A percentile compares a stretch with the other conserved stretches of the same genome.
These are phyloP conservation scores for Botryotinia globosa DNA, from an alignment of 2,329 filamentous ascomycete species.

Conservation along the genomic window DNA sequence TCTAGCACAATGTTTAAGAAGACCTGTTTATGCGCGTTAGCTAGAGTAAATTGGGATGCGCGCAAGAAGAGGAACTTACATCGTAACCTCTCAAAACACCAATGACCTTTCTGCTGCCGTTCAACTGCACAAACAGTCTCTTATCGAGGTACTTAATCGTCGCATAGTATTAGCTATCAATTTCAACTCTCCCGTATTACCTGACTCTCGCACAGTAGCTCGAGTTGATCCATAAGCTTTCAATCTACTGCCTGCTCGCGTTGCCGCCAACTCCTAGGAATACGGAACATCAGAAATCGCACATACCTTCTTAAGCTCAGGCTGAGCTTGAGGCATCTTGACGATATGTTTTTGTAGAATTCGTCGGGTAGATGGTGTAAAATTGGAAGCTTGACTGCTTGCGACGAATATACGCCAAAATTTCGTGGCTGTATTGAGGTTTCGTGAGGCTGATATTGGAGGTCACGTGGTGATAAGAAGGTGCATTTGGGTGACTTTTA, in stretches of 20 bases:
- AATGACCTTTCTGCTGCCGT: conserved; percentile 96
- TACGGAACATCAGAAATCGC: background rate
- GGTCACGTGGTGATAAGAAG: conserved; percentile 35
- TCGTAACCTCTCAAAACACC: conserved; percentile 94
- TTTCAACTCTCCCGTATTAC: conserved; percentile 51
- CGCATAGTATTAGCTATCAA: conserved; percentile 34
- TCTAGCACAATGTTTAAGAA: conserved; percentile 98
- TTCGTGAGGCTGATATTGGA: conserved; percentile 23
- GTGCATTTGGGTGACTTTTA: background rate
- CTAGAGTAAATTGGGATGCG: background rate
- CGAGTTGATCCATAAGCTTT: background rate
- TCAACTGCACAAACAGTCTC: conserved; percentile 94
- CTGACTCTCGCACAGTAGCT: conserved; percentile 20
- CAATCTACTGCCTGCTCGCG: conserved; percentile 20
- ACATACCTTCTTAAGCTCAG: conserved; percentile 93
- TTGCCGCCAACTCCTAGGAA: background rate
- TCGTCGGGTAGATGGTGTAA: conserved; percentile 22
- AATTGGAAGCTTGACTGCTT: conserved; percentile 17
- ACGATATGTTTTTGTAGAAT: conserved; percentile 23
- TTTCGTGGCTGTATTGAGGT: conserved; percentile 19
- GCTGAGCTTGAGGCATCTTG: conserved; percentile 95
- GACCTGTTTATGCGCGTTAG: conserved; percentile 56
- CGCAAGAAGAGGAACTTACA: conserved; percentile 50
- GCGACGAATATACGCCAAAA: conserved; percentile 16
- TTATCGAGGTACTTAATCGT: conserved; percentile 89